Evolutionary conservation across 345 rosid species (phyloP).

Genomic region (rapeseed (Brassica napus)): Da-Ae NC_063444.1:1067001-1067500

Average conservation of each 20-base stretch:
- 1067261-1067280: neutral
- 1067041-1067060: too few species aligned
- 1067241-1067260: constrained; percentile 16
- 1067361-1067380: constrained; percentile 45
- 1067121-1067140: too few species aligned
- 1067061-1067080: too few species aligned
- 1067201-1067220: constrained; percentile 27
- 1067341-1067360: constrained; percentile 41
- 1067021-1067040: too few species aligned
- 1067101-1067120: too few species aligned
- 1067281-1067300: constrained; percentile 13
- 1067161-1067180: neutral
- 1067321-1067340: constrained; percentile 60
- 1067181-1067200: constrained; percentile 5
- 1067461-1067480: constrained; percentile 67
- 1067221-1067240: constrained; percentile 28
- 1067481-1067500: constrained; percentile 67
- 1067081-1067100: too few species aligned
- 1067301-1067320: constrained; percentile 42
- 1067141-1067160: too few species aligned
- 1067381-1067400: constrained; percentile 39
- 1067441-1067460: constrained; percentile 59
- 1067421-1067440: constrained; percentile 40
- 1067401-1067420: constrained; percentile 34
- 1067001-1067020: too few species aligned